phyloP scores from a whole-genome alignment of 805 yeast species.

The Vanderwaltozyma yarrowii region DNA sequence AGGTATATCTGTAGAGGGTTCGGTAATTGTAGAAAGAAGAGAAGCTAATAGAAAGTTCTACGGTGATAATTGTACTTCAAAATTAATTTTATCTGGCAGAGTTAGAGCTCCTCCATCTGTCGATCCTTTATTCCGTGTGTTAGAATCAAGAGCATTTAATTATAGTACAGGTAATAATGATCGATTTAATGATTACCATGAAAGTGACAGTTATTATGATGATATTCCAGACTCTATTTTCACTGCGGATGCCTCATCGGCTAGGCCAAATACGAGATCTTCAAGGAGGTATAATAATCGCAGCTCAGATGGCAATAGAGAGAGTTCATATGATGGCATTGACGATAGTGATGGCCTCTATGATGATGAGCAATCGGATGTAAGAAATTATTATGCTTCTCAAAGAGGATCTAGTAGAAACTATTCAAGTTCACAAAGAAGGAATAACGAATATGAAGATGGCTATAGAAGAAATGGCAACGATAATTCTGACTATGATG shows the following conservation, averaged over 20 bases:
- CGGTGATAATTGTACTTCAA: conserved; percentile 79
- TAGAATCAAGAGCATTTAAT: conserved; percentile 76
- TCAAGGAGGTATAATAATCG: conserved; percentile 10
- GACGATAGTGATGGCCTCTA: conserved; percentile 20
- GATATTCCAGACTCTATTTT: conserved; percentile 40
- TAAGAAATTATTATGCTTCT: conserved; percentile 12
- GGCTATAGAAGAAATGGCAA: conserved; percentile 1
- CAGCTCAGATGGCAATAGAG: conserved; percentile 9
- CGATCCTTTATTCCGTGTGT: conserved; percentile 73
- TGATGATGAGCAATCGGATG: conserved; percentile 19
- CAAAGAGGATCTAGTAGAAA: conserved; percentile 3
- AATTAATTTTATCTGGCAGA: conserved; percentile 69
- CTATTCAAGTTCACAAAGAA: not conserved
- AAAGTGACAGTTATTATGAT: conserved; percentile 41
- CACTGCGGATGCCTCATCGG: conserved; percentile 24
- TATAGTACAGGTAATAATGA: conserved; percentile 12
- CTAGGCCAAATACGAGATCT: conserved; percentile 20
- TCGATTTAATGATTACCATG: not conserved
- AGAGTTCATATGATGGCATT: conserved; percentile 14
- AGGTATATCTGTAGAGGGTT: conserved; percentile 94
- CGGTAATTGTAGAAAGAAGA: conserved; percentile 91
- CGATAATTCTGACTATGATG: not conserved
- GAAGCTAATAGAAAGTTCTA: conserved; percentile 94
- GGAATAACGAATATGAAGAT: conserved; percentile 5
- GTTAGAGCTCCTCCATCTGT: conserved; percentile 87